Percentiles rank a stretch among this genome's conserved stretches.
Evolutionary conservation across 2,329 filamentous ascomycete species (phyloP).

Genomic region (Talaromyces sp.): DNA sequence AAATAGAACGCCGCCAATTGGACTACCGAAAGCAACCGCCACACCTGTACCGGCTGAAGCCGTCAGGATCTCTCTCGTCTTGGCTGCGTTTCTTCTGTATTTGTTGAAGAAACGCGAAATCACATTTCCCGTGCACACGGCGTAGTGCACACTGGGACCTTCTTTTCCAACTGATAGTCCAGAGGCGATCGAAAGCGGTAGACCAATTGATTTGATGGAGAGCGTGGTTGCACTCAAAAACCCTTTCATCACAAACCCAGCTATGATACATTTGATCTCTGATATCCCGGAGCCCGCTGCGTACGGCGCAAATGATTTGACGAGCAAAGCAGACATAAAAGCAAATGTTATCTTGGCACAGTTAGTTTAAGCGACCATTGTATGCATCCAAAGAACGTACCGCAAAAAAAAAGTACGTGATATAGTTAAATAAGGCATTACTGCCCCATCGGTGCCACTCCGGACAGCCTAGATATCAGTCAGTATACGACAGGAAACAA

Average conservation of each 20-base stretch:
- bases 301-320: slow-evolving; percentile 90
- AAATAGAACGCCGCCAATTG: slow-evolving; percentile 94
- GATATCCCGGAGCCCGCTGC: slow-evolving; percentile 95
- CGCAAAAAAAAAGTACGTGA: slow-evolving; percentile 82
- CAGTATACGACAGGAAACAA: background rate
- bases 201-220: slow-evolving; percentile 85
- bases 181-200: slow-evolving; percentile 89
- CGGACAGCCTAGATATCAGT: slow-evolving; percentile 59
- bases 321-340: slow-evolving; percentile 74
- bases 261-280: slow-evolving; percentile 99
- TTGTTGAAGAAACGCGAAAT: slow-evolving; percentile 91
- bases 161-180: slow-evolving; percentile 95
- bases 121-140: slow-evolving; percentile 94
- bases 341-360: slow-evolving; percentile 65
- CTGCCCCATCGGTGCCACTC: slow-evolving; percentile 89
- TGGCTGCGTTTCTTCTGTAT: slow-evolving; percentile 85
- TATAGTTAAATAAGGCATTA: slow-evolving; percentile 73
- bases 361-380: background rate
- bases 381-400: slow-evolving; percentile 41
- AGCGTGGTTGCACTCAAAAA: slow-evolving; percentile 91
- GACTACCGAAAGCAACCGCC: slow-evolving; percentile 93
- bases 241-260: slow-evolving; percentile 98
- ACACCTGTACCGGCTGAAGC: slow-evolving; percentile 93
- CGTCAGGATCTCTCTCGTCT: slow-evolving; percentile 90
- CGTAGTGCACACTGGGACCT: slow-evolving; percentile 97